phyloP scores from a whole-genome alignment of 495 filamentous ascomycete species.

The Aspergillus hancockii region DNA sequence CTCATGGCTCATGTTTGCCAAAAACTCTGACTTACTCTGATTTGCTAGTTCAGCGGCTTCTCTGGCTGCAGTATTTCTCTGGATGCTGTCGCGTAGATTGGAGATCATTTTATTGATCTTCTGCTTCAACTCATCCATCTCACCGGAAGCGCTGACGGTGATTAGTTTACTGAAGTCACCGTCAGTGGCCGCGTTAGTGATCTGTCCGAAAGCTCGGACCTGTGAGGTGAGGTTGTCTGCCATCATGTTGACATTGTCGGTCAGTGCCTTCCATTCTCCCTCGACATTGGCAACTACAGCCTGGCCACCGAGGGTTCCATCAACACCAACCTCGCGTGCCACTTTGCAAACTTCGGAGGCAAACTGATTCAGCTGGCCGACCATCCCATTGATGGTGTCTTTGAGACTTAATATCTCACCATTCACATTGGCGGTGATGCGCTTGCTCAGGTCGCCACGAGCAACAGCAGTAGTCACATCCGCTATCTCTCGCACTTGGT shows the following conservation, averaged over 20 bases:
- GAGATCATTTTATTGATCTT: slow-evolving; percentile 99
- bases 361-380: slow-evolving; percentile 93
- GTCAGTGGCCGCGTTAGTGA: slow-evolving; percentile 94
- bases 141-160: slow-evolving; percentile 93
- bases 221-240: slow-evolving; percentile 93
- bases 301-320: slow-evolving; percentile 92
- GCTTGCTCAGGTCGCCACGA: slow-evolving; percentile 88
- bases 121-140: slow-evolving; percentile 98
- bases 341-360: slow-evolving; percentile 99
- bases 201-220: slow-evolving; percentile 93
- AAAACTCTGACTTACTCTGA: slow-evolving; percentile 97
- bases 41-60: slow-evolving; percentile 97
- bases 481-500: slow-evolving; percentile 96
- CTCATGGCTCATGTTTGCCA: slow-evolving; percentile 99
- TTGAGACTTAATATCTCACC: slow-evolving; percentile 95
- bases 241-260: slow-evolving; percentile 87
- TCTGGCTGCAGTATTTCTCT: slow-evolving; percentile 91
- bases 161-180: slow-evolving; percentile 94
- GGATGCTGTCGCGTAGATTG: slow-evolving; percentile 92
- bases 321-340: slow-evolving; percentile 95
- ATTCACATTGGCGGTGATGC: slow-evolving; percentile 92
- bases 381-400: slow-evolving; percentile 98
- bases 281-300: slow-evolving; percentile 96
- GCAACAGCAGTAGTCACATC: slow-evolving; percentile 97
- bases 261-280: slow-evolving; percentile 98